phyloP scores from a whole-genome alignment of 129 eudicot genomes.

The Saussurea involucrata region DNA sequence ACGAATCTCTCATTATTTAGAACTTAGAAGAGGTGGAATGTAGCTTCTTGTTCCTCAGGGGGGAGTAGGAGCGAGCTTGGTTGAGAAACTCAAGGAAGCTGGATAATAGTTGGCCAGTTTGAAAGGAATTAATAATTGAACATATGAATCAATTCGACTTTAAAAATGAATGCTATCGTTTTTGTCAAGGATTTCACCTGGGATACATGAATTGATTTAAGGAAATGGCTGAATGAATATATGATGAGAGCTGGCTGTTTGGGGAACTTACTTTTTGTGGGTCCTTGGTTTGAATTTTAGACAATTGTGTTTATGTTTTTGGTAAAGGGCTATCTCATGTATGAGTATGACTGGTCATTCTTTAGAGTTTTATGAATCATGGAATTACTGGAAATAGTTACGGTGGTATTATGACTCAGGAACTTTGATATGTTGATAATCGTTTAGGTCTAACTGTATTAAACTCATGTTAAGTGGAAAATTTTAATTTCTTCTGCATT shows the following conservation, averaged over 20 bases:
- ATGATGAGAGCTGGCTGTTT: not conserved
- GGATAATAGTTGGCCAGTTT: not conserved
- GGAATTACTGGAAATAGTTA: not conserved
- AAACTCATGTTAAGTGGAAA: too few relatives aligned
- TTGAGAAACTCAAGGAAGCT: not conserved
- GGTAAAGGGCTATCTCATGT: not conserved
- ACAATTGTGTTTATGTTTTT: not conserved
- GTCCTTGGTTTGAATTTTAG: not conserved
- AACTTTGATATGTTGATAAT: not conserved
- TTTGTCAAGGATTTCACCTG: not conserved
- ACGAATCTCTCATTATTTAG: not conserved
- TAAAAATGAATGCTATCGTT: not conserved
- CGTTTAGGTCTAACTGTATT: too few relatives aligned
- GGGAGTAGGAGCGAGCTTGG: too few relatives aligned
- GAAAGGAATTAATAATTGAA: not conserved
- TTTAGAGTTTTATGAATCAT: not conserved
- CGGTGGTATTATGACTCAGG: not conserved
- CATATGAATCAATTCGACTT: not conserved
- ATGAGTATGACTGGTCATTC: not conserved
- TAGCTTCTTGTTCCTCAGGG: not conserved
- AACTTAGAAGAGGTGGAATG: not conserved
- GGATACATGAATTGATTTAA: not conserved
- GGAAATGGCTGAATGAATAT: not conserved
- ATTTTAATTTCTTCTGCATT: too few relatives aligned
- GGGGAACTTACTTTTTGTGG: not conserved